Evolutionary conservation across 108 stramenopile species (phyloP), one percentile per base, ranked within the genome.

Genomic region (Skeletonema marinoi): DNA sequence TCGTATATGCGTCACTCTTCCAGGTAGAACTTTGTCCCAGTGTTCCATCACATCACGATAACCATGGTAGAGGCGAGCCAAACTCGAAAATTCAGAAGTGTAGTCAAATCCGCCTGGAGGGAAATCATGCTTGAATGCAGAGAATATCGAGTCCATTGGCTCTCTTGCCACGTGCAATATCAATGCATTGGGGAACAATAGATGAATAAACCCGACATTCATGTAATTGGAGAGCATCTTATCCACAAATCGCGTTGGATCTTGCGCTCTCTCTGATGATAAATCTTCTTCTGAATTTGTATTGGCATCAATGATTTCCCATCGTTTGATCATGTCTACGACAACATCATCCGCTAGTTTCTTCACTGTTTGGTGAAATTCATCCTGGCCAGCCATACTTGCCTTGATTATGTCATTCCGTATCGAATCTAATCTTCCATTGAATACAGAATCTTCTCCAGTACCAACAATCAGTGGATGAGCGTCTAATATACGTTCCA

Each of bases 371-470:
- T 68, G 44, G 1, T 60, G 60, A 6, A 93, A 59, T 46, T 36
- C 58, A 38, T 75, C 17, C 61, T 82, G 68, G 12, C 88, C 89
- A 21, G 21, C 29, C 65, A 83, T 73, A 74, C 86, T 87, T 25
- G 87, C 84, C 60, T 85, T 48, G 21, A 91, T 89, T 39, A 95
- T 90, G 50, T 83, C 85, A 70, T 92, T 90, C 10, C 94, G 80
- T 60, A 95, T 90, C 6, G 70, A 25, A 48, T 87, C 87, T 38
- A 95, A 76, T 35, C 79, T 66, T 33, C 90, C 91, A 77, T 96
- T 96, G 76, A 94, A 96, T 1, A 96, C 92, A 8, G 91, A 92
- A 64, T 96, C 93, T 75, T 96, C 96, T 21, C 96, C 96, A 5
- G 89, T 89, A 8, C 96, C 96, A 62, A 88, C 89, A 78, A 94